Evolutionary conservation across 1,284 basidiomycete genomes (phyloP).

Genomic region (Apiotrichum montevideense): DNA sequence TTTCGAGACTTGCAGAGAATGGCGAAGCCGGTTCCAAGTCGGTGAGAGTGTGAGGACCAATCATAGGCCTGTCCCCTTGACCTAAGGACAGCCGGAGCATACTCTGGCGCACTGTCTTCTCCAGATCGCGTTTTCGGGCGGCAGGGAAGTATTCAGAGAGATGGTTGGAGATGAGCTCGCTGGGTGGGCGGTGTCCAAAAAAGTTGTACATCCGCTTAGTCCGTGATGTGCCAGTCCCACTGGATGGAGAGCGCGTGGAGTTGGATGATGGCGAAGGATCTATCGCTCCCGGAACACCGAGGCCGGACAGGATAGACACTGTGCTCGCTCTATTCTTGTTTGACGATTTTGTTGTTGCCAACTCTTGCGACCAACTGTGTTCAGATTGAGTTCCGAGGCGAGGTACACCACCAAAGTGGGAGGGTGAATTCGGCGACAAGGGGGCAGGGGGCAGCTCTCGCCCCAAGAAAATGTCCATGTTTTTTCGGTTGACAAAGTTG

Average conservation of each 20-base stretch:
- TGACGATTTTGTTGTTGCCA: background rate
- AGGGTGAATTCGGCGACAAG: slow-evolving; percentile 50
- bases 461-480: slow-evolving; percentile 57
- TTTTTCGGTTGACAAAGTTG: slow-evolving; percentile 51
- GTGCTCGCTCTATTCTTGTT: slow-evolving; percentile 77
- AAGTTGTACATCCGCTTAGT: slow-evolving; percentile 75
- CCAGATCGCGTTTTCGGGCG: slow-evolving; percentile 80
- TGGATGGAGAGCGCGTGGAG: slow-evolving; percentile 39
- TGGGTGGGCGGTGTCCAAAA: slow-evolving; percentile 94
- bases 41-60: background rate
- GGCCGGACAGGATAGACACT: slow-evolving; percentile 85
- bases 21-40: slow-evolving; percentile 1
- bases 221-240: slow-evolving; percentile 35
- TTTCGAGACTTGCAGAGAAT: slow-evolving; percentile 5
- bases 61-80: slow-evolving; percentile 11
- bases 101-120: slow-evolving; percentile 73
- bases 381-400: slow-evolving; percentile 23
- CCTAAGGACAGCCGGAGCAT: slow-evolving; percentile 55
- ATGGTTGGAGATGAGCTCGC: slow-evolving; percentile 94
- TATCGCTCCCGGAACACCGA: slow-evolving; percentile 71
- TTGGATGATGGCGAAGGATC: slow-evolving; percentile 51
- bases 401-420: slow-evolving; percentile 35
- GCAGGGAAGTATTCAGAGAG: slow-evolving; percentile 92
- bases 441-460: slow-evolving; percentile 49
- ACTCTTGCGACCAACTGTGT: slow-evolving; percentile 6